Evolutionary conservation across 495 filamentous ascomycete species (phyloP), one percentile per base, ranked within the genome.

Genomic region (Sporormia fimetaria): DNA sequence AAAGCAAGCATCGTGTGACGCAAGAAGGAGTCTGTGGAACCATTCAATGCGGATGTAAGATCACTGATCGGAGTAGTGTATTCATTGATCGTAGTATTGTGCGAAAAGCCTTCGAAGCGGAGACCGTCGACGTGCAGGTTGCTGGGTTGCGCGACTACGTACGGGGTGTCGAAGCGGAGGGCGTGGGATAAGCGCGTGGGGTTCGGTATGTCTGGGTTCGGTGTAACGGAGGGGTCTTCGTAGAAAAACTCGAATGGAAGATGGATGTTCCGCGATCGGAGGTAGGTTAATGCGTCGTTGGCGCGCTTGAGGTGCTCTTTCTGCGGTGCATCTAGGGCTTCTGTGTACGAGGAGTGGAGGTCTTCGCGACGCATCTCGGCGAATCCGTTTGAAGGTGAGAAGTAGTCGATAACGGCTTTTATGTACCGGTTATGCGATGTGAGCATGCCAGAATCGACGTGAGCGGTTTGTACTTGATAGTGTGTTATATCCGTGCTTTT

Each of bases 41-140:
- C 21, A 12, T 4, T 15, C 8, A 14, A 6, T 6, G 6, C 29
- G 29, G 12, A 7, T 9, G 6, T 32, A 9, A 15, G 6, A 6
- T 7, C 12, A 5, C 17, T 14, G 29, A 9, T 14, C 21, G 17
- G 9, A 22, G 16, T 3, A 21, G 17, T 21, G 3, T 17, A 6
- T 9, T 34, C 16, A 6, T 6, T n/a, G 5, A 3, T 11, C 6
- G 15, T 7, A 3, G 12, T 24, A n/a, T 28, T 15, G 8, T 8
- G 5, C n/a, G n/a, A 24, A 3, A 22, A 8, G 32, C 14, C 4
- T 10, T 12, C n/a, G 12, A n/a, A 18, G 44, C 17, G 3, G 10
- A 23, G n/a, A 16, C 47, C 47, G 11, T 51, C 35, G 31, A 51
- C 42, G 25, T 17, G 11, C 22, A 40, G 37, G 23, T 51, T 47